phyloP scores from a whole-genome alignment of 345 rosid species.

The Ailanthus altissimus region DNA sequence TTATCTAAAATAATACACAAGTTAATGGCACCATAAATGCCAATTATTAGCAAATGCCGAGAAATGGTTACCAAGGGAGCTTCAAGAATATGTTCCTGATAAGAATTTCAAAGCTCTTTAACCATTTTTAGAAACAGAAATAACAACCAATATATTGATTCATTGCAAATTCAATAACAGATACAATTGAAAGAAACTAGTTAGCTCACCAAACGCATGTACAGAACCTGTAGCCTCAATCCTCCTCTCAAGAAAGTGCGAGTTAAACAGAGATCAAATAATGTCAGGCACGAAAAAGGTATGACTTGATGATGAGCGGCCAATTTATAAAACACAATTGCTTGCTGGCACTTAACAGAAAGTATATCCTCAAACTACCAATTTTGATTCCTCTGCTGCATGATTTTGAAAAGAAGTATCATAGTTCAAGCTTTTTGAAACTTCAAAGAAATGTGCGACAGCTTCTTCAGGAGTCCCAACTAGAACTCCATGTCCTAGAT shows the following conservation, averaged over 20 bases:
- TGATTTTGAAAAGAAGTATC: conserved; percentile 42
- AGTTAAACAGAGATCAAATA: conserved; percentile 15
- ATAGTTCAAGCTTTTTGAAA: conserved; percentile 64
- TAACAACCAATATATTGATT: background rate
- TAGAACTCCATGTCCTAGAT: conserved; percentile 87
- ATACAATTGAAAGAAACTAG: conserved; percentile 16
- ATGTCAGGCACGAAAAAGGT: conserved; percentile 14
- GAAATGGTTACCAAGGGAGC: background rate
- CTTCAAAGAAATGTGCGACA: conserved; percentile 88
- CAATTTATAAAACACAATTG: conserved; percentile 17
- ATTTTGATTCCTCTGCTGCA: conserved; percentile 45
- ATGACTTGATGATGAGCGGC: conserved; percentile 2
- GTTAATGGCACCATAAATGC: background rate
- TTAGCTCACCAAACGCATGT: conserved; percentile 20
- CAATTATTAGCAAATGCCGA: background rate
- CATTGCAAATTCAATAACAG: background rate
- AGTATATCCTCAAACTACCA: conserved; percentile 50
- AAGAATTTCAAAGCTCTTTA: background rate
- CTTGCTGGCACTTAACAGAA: conserved; percentile 1
- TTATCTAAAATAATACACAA: background rate
- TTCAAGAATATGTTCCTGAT: background rate
- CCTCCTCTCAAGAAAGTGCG: conserved; percentile 17
- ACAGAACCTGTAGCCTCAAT: conserved; percentile 25
- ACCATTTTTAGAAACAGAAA: background rate
- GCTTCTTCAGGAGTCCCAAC: conserved; percentile 97